Base-by-base conservation (phyloP, 2,329 filamentous ascomycete species). In the Penicillium polonicum region DNA sequence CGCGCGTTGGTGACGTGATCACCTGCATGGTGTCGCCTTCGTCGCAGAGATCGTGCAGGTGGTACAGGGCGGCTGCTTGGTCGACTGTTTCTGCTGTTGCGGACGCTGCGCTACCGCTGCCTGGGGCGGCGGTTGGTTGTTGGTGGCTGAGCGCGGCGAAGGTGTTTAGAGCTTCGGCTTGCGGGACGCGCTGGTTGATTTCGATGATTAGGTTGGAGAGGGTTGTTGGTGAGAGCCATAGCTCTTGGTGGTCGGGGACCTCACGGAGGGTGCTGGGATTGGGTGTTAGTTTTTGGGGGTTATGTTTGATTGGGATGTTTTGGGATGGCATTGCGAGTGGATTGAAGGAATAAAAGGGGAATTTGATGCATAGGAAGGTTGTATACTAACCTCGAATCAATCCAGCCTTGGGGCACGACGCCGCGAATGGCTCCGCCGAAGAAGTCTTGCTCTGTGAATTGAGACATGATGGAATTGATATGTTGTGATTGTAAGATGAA, bases 141-240 rank as follows among this genome's bases (percentile, higher is more conserved):
- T 62, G 66, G 51, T 62, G 57, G 53, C 46, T 63, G 41, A 64
- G 59, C 25, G 59, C 60, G 54, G 65, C 57, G 29, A 68, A 59
- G 29, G 60, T 60, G 58, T 53, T 65, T n/a, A 68, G 63, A 7
- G 69, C 69, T 25, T 70, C 65, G 39, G 65, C 61, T 29, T 61
- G 52, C 2, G 70, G 83, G 23, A 96, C 88, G 55, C 90, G 88
- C 78, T 97, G 88, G 54, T 90, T 89, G 69, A 97, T 91, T 69
- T 97, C 93, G 74, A 97, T 84, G 67, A 96, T 92, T 72, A 96
- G 87, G 76, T 85, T 92, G 3, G 90, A 91, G 74, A 92, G 92
- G 49, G 91, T 92, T 61, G 89, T 83, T 63, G 85, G 83, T 72
- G 95, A 91, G 69, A 97, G 88, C 78, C 87, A 96, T 66, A 97